Conservation (phyloP, 2,329 filamentous ascomycete genomes). For the Chalaropsis ovoidea region DNA sequence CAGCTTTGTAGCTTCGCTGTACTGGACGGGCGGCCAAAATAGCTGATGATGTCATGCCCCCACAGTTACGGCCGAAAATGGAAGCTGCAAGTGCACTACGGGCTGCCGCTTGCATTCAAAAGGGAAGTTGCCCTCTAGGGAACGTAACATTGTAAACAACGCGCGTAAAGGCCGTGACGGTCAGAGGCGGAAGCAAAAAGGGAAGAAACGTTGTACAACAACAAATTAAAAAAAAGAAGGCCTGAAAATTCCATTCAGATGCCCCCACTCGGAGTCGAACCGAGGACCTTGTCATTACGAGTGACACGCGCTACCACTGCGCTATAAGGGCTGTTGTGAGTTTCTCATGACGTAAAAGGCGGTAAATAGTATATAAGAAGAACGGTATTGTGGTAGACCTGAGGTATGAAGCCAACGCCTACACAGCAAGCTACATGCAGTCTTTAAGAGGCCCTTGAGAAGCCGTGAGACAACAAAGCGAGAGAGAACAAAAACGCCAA, state of each 20-base stretch:
- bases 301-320: conserved; percentile 34
- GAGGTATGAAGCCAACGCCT: too few species aligned
- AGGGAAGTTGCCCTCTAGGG: background rate
- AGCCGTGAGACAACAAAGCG: background rate
- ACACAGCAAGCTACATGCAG: background rate
- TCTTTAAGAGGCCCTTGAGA: too few species aligned
- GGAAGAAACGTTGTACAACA: background rate
- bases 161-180: background rate
- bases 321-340: conserved; percentile 30
- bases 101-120: background rate
- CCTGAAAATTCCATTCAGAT: background rate
- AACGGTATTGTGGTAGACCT: too few species aligned
- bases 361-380: too few species aligned
- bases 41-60: background rate
- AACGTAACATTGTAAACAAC: background rate
- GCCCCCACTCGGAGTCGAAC: conserved; percentile 34
- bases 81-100: background rate
- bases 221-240: background rate
- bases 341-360: background rate
- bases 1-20: too few species aligned
- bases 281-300: conserved; percentile 34
- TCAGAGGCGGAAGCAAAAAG: too few species aligned
- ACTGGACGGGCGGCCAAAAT: background rate
- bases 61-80: background rate
- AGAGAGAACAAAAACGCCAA: background rate